Percentiles rank a stretch among this genome's conserved stretches.
Conservation (phyloP, 441 rosid species). For the Hypseocharis bilobata region DNA sequence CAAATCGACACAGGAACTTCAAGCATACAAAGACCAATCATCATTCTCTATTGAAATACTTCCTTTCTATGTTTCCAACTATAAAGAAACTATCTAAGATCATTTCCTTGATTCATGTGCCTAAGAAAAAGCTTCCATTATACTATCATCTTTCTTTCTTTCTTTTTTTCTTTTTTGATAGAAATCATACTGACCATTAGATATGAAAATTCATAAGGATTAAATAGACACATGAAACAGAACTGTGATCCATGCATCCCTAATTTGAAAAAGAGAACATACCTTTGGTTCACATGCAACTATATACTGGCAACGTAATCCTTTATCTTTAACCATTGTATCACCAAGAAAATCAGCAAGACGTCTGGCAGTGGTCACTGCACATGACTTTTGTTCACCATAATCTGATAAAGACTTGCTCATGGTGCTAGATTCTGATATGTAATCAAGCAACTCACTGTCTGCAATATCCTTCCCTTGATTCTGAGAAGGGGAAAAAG, state of each 20-base stretch:
- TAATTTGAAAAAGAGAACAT: conserved; percentile 23
- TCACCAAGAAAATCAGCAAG: conserved; percentile 92
- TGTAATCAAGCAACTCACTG: conserved; percentile 86
- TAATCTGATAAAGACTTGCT: conserved; percentile 94
- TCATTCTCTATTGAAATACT: no score
- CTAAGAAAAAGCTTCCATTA: no score
- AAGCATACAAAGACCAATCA: no score
- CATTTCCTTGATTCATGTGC: no score
- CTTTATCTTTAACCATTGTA: conserved; percentile 95
- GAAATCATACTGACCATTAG: no score
- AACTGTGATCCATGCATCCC: neutral
- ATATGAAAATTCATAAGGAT: no score
- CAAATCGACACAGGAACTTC: no score
- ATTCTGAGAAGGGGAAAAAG: conserved; percentile 43
- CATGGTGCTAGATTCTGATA: conserved; percentile 99
- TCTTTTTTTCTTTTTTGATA: no score
- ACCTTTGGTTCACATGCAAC: conserved; percentile 96
- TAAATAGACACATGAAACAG: neutral
- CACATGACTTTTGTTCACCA: conserved; percentile 94
- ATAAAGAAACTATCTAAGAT: no score
- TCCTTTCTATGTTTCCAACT: no score
- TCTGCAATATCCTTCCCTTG: conserved; percentile 89
- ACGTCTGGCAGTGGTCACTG: conserved; percentile 96
- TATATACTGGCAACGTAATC: conserved; percentile 92
- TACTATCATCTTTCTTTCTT: no score